These are phyloP conservation scores for Anacardium occidentale DNA, from an alignment of 345 rosid species.

Conservation along the genomic window DNA sequence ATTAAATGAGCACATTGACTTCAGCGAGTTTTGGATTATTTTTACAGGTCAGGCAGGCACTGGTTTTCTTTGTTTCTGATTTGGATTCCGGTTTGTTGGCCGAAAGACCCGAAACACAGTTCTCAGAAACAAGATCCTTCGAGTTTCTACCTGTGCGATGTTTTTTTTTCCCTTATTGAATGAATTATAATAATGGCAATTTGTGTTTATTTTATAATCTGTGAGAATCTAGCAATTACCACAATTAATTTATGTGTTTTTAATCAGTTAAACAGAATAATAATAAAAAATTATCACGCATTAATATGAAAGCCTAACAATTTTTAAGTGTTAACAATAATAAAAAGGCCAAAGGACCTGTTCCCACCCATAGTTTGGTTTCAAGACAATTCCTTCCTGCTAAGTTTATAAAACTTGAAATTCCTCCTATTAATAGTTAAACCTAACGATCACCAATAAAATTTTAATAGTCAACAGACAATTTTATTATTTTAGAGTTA, in stretches of 20 bases:
- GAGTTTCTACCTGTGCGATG: background rate
- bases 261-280: background rate
- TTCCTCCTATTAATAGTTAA: no score
- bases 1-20: no score
- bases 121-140: background rate
- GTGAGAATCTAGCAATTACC: background rate
- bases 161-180: background rate
- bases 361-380: no score
- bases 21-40: constrained; percentile 1
- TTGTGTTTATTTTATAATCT: background rate
- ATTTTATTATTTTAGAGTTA: no score
- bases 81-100: background rate
- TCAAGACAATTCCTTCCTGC: no score
- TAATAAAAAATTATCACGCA: no score
- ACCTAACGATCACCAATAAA: no score
- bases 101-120: background rate
- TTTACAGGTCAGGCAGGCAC: background rate
- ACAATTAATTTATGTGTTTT: background rate
- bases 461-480: no score
- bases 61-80: background rate
- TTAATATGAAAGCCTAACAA: no score
- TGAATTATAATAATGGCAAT: background rate
- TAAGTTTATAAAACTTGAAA: no score
- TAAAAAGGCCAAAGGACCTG: no score
- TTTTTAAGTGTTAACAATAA: no score